phyloP scores from a whole-genome alignment of 164 flowering plant species.

The Santalum album region DNA sequence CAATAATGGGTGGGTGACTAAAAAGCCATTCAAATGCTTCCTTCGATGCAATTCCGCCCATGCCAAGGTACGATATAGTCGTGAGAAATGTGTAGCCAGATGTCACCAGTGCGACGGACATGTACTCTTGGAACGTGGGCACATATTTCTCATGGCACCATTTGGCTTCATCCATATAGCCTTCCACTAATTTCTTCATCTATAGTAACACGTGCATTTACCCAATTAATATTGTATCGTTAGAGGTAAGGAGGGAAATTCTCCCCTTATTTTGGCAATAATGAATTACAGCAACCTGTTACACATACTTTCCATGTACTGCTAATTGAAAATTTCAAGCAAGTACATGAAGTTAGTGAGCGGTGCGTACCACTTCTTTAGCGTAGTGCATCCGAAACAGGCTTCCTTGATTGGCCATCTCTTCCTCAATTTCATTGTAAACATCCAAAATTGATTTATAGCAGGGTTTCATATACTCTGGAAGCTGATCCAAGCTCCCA shows the following conservation, averaged over 20 bases:
- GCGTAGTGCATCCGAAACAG: constrained; percentile 9
- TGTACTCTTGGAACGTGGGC: constrained; percentile 2
- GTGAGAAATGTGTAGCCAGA: background rate
- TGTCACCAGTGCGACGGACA: background rate
- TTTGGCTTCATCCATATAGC: constrained; percentile 1
- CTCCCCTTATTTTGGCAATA: too few species aligned
- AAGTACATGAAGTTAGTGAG: background rate
- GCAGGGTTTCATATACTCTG: constrained; percentile 19
- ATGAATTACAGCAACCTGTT: too few species aligned
- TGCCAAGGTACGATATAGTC: background rate
- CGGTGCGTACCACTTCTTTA: constrained; percentile 12
- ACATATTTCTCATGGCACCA: constrained; percentile 11
- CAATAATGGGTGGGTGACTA: background rate
- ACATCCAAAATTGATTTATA: constrained; percentile 18
- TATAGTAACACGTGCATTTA: background rate
- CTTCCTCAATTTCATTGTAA: constrained; percentile 17
- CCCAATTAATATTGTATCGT: too few species aligned
- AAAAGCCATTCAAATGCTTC: background rate
- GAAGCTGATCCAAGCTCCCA: constrained; percentile 10
- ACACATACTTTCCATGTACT: too few species aligned
- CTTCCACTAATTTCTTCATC: background rate
- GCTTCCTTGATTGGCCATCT: constrained; percentile 7
- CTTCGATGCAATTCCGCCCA: background rate
- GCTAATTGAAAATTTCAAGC: too few species aligned
- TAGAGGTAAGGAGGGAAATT: too few species aligned